These are phyloP conservation scores for Xylariaceae sp. DNA, from an alignment of 2,329 filamentous ascomycete genomes.

Conservation along the genomic window DNA sequence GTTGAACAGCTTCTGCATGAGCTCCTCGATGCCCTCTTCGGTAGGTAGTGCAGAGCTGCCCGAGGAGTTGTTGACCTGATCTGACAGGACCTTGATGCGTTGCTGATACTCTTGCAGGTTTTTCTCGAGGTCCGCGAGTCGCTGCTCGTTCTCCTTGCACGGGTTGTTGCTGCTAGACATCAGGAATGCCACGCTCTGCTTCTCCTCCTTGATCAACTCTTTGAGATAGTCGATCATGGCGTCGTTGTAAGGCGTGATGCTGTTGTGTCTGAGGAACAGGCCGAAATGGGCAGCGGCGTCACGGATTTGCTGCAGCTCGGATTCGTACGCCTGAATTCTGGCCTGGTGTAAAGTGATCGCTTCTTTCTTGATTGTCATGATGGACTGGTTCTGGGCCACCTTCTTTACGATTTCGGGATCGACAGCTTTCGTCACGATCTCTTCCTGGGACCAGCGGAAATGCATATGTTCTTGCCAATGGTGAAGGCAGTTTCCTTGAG, in stretches of 20 bases:
- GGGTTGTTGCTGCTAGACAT: not conserved
- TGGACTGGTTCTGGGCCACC: constrained; percentile 17
- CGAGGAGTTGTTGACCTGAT: not conserved
- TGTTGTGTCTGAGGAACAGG: constrained; percentile 29
- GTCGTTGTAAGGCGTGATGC: constrained; percentile 33
- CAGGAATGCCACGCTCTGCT: not conserved
- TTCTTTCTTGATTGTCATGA: constrained; percentile 16
- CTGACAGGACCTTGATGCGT: constrained; percentile 4
- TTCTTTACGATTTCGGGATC: constrained; percentile 19
- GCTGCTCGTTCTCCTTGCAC: constrained; percentile 3
- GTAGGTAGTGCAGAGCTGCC: constrained; percentile 1
- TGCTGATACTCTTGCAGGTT: constrained; percentile 2
- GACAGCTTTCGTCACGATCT: constrained; percentile 14
- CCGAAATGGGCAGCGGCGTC: constrained; percentile 29
- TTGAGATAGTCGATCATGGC: constrained; percentile 31
- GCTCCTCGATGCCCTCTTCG: constrained; percentile 5
- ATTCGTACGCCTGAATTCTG: constrained; percentile 21
- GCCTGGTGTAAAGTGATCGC: constrained; percentile 17
- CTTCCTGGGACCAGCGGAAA: constrained; percentile 23
- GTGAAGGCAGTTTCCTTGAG: constrained; percentile 20
- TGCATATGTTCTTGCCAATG: constrained; percentile 30
- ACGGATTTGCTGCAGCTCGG: constrained; percentile 26
- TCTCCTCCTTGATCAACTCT: constrained; percentile 29
- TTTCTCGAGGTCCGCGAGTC: constrained; percentile 2
- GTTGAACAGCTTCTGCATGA: constrained; percentile 4